Evolutionary conservation across 2,329 filamentous ascomycete genomes (phyloP), one percentile per base, ranked within the genome.

Genomic region (Talaromyces funiculosus): DNA sequence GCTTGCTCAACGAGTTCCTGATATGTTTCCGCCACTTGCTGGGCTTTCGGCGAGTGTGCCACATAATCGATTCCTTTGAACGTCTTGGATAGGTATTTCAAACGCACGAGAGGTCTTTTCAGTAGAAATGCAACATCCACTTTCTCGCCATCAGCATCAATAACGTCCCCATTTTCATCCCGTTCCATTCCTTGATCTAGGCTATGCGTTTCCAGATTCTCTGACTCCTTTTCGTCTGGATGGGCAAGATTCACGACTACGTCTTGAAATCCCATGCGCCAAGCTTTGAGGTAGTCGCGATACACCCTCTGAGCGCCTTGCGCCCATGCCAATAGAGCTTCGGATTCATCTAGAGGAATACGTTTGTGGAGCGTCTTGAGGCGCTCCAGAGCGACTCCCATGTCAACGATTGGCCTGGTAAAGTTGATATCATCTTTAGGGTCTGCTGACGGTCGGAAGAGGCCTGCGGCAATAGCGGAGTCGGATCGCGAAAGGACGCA

Each of bases 91-190:
- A 99, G 84, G 73, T 92, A 90, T 73, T 96, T 97, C 63, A 97
- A 80, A 51, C 94, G 85, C 22, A 96, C 86, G 43, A 99, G 77
- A 0, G 94, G 94, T 58, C 93, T 82, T 76, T 96, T 97, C 57
- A 99, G 80, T 49, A 99, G 81, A 74, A 94, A 95, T 7, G 92
- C 92, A 53, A 99, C 94, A 71, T 97, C 94, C 8, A 97, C 92
- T 56, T 91, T 86, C 72, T 97, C 91, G 12, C 93, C 94, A 64
- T 93, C 83, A 35, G 85, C 84, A 65, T 92, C 86, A 54, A 86
- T 76, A 16, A 86, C 77, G 67, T 87, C 84, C 10, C 84, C 84
- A 62, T 85, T 79, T 49, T 83, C 78, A 68, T 87, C 84, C 64
- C 82, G 77, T 35, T 81, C 78, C 72, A 86, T 77, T 43, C 76